A percentile compares a stretch with the other conserved stretches of the same genome.
phyloP scores from a whole-genome alignment of 768 basidiomycete species.

The Piloderma croceum region DNA sequence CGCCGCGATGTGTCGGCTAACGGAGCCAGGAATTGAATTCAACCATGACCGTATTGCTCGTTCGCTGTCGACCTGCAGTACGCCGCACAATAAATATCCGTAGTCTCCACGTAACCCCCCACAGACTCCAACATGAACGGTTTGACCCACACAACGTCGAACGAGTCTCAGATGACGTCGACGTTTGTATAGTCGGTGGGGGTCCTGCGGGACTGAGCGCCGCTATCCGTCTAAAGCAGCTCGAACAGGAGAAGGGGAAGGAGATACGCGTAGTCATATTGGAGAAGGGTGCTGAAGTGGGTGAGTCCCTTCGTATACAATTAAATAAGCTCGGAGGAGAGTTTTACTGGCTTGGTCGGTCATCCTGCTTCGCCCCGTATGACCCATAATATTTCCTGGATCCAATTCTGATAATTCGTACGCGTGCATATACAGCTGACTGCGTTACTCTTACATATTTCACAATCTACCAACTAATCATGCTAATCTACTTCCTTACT shows the following conservation, averaged over 20 bases:
- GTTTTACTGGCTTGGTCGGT: background rate
- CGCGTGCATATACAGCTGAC: too few relatives aligned
- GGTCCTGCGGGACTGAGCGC: slow-evolving; percentile 94
- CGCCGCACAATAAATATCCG: too few relatives aligned
- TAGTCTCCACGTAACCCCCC: too few relatives aligned
- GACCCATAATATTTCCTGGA: background rate
- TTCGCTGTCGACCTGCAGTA: too few relatives aligned
- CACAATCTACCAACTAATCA: background rate
- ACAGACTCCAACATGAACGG: background rate
- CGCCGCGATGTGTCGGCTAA: too few relatives aligned
- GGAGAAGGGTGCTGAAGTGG: slow-evolving; percentile 92
- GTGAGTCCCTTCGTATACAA: too few relatives aligned
- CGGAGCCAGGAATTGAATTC: too few relatives aligned
- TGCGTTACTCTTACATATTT: background rate
- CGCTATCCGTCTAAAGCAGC: slow-evolving; percentile 93
- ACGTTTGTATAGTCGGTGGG: slow-evolving; percentile 95
- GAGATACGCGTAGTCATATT: slow-evolving; percentile 89
- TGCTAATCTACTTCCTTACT: too few relatives aligned
- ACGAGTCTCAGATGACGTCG: slow-evolving; percentile 84
- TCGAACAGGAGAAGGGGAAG: slow-evolving; percentile 71
- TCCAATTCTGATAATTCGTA: too few relatives aligned
- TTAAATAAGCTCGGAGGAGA: too few relatives aligned
- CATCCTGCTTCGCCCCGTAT: background rate
- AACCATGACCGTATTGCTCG: too few relatives aligned
- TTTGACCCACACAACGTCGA: slow-evolving; percentile 64